phyloP scores from a whole-genome alignment of 2,329 filamentous ascomycete species.

The Catunica adiposa region DNA sequence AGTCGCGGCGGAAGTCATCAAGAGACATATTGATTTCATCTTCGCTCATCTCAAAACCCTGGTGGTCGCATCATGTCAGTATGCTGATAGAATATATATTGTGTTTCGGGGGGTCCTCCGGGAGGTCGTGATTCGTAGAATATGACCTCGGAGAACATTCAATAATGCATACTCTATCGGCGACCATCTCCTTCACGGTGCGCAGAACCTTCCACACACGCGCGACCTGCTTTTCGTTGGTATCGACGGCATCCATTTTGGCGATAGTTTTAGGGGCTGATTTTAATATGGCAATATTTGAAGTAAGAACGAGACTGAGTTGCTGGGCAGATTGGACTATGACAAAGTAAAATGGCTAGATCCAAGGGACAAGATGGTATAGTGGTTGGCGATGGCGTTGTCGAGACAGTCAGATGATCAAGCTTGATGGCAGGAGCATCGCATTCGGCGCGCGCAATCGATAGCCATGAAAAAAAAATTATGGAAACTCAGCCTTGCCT shows the following conservation, averaged over 20 bases:
- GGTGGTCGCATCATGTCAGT: background rate
- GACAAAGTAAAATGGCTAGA: no score
- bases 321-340: no score
- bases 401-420: background rate
- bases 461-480: constrained; percentile 10
- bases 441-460: background rate
- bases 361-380: no score
- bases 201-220: constrained; percentile 87
- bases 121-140: background rate
- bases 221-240: constrained; percentile 30
- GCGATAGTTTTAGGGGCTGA: background rate
- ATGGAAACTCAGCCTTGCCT: constrained; percentile 7
- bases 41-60: constrained; percentile 89
- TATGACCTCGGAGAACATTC: background rate
- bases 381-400: background rate
- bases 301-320: background rate
- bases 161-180: constrained; percentile 57
- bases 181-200: constrained; percentile 89
- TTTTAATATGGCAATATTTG: background rate
- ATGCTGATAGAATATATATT: no score
- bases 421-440: background rate
- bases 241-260: constrained; percentile 28
- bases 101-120: no score
- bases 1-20: constrained; percentile 61
- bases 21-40: constrained; percentile 77